A percentile compares a stretch with the other conserved stretches of the same genome.
Conservation (phyloP, 805 yeast genomes). For the Monosporozyma aquatica region DNA sequence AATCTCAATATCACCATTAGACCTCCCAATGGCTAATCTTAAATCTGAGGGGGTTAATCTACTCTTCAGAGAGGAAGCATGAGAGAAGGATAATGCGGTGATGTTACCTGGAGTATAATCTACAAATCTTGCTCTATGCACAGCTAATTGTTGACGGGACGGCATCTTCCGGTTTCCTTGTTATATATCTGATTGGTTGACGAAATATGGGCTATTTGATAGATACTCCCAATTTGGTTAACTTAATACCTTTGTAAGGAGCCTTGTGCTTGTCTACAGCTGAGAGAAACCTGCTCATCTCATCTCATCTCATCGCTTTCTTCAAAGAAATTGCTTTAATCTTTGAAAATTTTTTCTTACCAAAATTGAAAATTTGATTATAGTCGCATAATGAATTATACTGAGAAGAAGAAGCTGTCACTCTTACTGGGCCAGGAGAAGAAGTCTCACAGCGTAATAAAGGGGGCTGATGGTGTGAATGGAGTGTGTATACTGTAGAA, state of each 20-base stretch:
- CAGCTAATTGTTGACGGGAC: slow-evolving; percentile 4
- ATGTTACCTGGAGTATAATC: slow-evolving; percentile 80
- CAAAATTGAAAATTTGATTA: slow-evolving; percentile 2
- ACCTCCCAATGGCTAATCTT: slow-evolving; percentile 81
- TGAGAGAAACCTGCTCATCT: slow-evolving; percentile 1
- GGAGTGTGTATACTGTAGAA: no score
- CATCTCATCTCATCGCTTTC: slow-evolving; percentile 4
- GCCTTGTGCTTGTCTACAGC: no score
- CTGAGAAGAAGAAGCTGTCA: no score
- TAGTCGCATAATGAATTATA: no score
- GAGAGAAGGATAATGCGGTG: slow-evolving; percentile 74
- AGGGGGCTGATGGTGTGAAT: no score
- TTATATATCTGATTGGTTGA: no score
- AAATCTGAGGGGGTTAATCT: slow-evolving; percentile 45
- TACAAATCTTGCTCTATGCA: slow-evolving; percentile 88
- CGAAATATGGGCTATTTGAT: no score
- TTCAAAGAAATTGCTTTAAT: no score
- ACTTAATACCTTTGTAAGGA: no score
- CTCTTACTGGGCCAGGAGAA: no score
- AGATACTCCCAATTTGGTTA: no score
- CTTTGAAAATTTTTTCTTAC: slow-evolving; percentile 1
- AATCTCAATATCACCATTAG: slow-evolving; percentile 90
- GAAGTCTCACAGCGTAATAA: no score
- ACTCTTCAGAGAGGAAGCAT: slow-evolving; percentile 35
- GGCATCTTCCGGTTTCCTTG: neutral